Conservation (phyloP, 2,329 filamentous ascomycete genomes). For the Colletotrichum aenigma region DNA sequence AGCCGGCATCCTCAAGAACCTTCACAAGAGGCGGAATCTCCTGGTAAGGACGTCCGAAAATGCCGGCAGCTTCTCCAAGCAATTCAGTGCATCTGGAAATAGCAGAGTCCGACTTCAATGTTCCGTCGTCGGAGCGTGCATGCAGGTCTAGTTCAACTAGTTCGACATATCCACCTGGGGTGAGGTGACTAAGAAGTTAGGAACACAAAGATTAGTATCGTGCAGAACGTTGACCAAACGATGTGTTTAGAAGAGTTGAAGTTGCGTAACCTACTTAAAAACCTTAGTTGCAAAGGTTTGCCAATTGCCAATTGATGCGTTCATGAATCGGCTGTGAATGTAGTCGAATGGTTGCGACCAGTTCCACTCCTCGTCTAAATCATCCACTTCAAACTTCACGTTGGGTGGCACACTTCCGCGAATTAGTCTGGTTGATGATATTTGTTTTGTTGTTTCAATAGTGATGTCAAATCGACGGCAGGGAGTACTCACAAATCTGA, state of each 20-base stretch:
- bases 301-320: conserved; percentile 59
- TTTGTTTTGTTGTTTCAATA: too few relatives aligned
- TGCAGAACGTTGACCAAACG: background rate
- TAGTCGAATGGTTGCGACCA: conserved; percentile 56
- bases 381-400: conserved; percentile 41
- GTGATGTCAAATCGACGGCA: too few relatives aligned
- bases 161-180: conserved; percentile 52
- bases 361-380: conserved; percentile 29
- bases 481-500: conserved; percentile 32
- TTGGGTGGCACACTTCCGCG: conserved; percentile 39
- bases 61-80: background rate
- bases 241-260: background rate
- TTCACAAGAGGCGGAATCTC: conserved; percentile 22
- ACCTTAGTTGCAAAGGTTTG: conserved; percentile 47
- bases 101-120: conserved; percentile 23
- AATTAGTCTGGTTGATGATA: conserved; percentile 5
- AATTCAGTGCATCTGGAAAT: conserved; percentile 24
- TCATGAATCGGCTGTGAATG: conserved; percentile 61
- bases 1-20: conserved; percentile 31
- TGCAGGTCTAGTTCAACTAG: conserved; percentile 45
- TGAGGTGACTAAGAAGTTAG: conserved; percentile 37
- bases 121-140: conserved; percentile 44
- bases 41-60: conserved; percentile 29
- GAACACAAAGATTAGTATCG: background rate
- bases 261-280: conserved; percentile 32